Evolutionary conservation across 345 rosid genomes (phyloP), one percentile per base, ranked within the genome.

Genomic region (Abelmoschus esculentus): DNA sequence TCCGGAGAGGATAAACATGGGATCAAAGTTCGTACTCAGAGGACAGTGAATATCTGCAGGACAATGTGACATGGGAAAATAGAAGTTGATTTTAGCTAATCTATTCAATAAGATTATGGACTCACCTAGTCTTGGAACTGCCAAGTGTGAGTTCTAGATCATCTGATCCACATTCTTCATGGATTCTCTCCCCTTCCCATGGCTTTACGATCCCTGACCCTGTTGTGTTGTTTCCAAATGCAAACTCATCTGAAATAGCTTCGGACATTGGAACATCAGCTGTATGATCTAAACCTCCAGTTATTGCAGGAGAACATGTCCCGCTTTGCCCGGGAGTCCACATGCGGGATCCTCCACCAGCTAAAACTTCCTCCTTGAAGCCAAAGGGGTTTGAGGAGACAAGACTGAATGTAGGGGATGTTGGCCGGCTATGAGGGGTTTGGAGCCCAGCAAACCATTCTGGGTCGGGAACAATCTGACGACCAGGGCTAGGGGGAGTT

Each of bases 71-170:
- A 38, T 7, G 17, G 38, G 56, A 62, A 63, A 44, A 50, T 17
- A 13, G 26, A 11, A 13, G 26, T 32, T 50, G 29, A 18, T 49
- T 54, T 28, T n/a, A 64, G 12, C 18, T 64, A 59, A 53, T 18
- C 61, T 49, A 29, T 6, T 18, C 32, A 29, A 70, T 15, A 65
- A 8, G 60, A 46, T 59, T 61, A 8, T 52, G 40, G 69, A 22
- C 71, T 78, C 76, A 87, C 90, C 91, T 87, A 52, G 89, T 85
- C 59, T 79, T 90, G 59, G 98, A 84, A 81, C 82, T 86, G 69
- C 99, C 99, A 70, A 96, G 99, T 46, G 99, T 96, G 67, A 96
- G 99, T 77, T 90, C 98, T 5, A 96, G 86, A 83, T 96, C 99
- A 83, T 96, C 98, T 3, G 96, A 85, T 69, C 90, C 89, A 77